Base-by-base conservation (phyloP, 2,329 filamentous ascomycete species). In the Chrysosporium keratinophilum region DNA sequence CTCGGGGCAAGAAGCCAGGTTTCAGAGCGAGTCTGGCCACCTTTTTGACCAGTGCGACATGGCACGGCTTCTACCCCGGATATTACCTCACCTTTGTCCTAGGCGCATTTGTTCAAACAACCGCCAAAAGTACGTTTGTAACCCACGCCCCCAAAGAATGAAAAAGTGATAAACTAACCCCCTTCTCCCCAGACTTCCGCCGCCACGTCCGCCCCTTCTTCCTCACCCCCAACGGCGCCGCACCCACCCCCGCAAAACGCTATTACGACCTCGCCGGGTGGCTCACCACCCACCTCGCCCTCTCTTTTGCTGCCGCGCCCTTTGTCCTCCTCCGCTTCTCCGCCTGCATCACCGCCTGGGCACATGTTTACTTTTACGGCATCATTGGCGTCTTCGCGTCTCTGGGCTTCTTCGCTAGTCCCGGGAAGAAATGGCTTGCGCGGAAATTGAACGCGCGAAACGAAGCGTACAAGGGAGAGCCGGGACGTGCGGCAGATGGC, bases 11-110 rank as follows among this genome's bases (percentile, higher is more conserved):
- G 76, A 98, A 97, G 69, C 93, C 93, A 9, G 93, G 93, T 1
- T 98, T 98, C 74, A 80, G 90, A 56, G 93, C 93, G 49, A 97
- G 87, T 64, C 74, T 98, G 74, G 88, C 89, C 34, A 98, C 93
- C 0, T 98, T 98, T 67, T 80, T 83, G 5, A 97, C 93, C 17
- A 95, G 89, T 64, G 91, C 93, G 2, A 84, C 97, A 61, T 98
- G 93, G 93, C 93, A 98, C 65, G 93, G 93, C 31, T 98, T 98
- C 71, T 94, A 95, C 61, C 91, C 93, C 0, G 93, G 93, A 5
- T 98, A 98, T 70, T 97, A 97, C 69, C 72, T 98, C 57, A 79
- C 85, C 4, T 98, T 98, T 64, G 73, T 97, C 40, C 77, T 97
- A 6, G 93, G 87, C 1, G 89, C 88, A 57, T 87, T 98, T 60